These are phyloP conservation scores for Trichoderma sp. DNA, from an alignment of 2,329 filamentous ascomycete species.

Conservation along the genomic window DNA sequence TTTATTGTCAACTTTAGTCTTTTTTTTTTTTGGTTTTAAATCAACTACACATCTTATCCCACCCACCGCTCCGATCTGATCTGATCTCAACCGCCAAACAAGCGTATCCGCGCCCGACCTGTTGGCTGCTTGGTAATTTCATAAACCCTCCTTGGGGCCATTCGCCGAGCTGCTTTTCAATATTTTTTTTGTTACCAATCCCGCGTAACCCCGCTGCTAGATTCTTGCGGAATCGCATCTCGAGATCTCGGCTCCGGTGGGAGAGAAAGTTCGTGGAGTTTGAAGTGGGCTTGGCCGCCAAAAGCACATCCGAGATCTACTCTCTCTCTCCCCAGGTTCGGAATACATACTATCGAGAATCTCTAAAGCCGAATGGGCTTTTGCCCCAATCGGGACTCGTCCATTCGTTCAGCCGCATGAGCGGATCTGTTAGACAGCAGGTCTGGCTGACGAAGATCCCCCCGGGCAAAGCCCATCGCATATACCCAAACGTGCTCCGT, in stretches of 20 bases:
- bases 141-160: neutral
- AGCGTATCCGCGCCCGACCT: neutral
- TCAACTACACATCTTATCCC: conserved; percentile 8
- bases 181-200: neutral
- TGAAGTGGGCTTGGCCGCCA: neutral
- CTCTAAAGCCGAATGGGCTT: neutral
- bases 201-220: neutral
- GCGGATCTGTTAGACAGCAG: neutral
- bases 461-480: neutral
- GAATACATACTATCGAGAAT: neutral
- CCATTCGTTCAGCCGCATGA: neutral
- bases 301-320: neutral
- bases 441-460: neutral
- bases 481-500: neutral
- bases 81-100: conserved; percentile 1
- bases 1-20: neutral
- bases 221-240: neutral
- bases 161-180: neutral
- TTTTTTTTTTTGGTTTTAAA: neutral
- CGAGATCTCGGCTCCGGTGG: conserved; percentile 17
- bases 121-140: conserved; percentile 7
- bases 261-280: conserved; percentile 2
- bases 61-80: conserved; percentile 16
- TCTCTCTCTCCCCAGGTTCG: neutral
- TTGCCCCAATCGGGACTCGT: neutral